Conservation (phyloP, 163 green algal species). For the Smithsoniella earleae region DNA sequence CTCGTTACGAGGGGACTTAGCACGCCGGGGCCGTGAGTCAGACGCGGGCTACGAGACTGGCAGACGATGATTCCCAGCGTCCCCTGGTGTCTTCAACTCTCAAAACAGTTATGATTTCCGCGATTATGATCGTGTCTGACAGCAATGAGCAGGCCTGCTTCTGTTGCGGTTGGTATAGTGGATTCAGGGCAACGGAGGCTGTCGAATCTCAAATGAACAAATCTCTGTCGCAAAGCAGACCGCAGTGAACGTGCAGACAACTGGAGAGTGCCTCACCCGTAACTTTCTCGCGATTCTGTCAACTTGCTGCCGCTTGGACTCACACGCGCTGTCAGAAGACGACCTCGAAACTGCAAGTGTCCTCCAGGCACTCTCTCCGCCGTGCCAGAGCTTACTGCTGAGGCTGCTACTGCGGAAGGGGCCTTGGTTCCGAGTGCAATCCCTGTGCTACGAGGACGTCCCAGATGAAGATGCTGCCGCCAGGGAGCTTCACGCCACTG, state of each 20-base stretch:
- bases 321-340: not conserved
- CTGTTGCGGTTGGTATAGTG: too few relatives aligned
- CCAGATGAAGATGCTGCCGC: conserved; percentile 34
- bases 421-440: conserved; percentile 43
- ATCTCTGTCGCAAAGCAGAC: too few relatives aligned
- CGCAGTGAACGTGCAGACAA: conserved; percentile 20
- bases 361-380: conserved; percentile 39
- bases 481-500: conserved; percentile 32
- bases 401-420: conserved; percentile 50
- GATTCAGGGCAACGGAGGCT: too few relatives aligned
- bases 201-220: too few relatives aligned
- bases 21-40: too few relatives aligned
- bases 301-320: not conserved
- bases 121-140: too few relatives aligned
- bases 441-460: conserved; percentile 50
- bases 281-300: conserved; percentile 26
- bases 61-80: too few relatives aligned
- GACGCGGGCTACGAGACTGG: too few relatives aligned
- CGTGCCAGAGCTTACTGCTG: conserved; percentile 52
- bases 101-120: too few relatives aligned
- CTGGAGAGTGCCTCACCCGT: not conserved
- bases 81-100: too few relatives aligned
- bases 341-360: not conserved
- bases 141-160: too few relatives aligned
- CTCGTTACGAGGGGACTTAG: too few relatives aligned